These are phyloP conservation scores for Colletotrichum sp. DNA, from an alignment of 2,329 filamentous ascomycete genomes.

Conservation along the genomic window DNA sequence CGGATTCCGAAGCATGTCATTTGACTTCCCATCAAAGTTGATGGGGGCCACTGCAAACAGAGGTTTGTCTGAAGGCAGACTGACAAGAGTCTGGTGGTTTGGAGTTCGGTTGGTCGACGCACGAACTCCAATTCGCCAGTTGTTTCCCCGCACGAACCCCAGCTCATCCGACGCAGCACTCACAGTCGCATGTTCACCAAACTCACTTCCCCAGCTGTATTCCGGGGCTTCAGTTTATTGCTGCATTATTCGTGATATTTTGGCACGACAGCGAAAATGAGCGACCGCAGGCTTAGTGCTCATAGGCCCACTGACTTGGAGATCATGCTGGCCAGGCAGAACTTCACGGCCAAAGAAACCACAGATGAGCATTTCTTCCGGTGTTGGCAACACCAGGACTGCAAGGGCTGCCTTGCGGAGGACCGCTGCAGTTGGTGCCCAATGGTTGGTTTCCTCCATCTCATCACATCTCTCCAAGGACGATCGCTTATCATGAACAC, in stretches of 20 bases:
- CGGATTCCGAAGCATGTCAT: background rate
- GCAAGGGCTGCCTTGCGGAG: conserved; percentile 48
- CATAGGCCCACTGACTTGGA: background rate
- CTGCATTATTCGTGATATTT: background rate
- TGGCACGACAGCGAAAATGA: background rate
- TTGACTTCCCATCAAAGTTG: background rate
- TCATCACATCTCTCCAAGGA: background rate
- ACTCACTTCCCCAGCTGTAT: background rate
- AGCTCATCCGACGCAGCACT: background rate
- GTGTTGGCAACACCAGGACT: conserved; percentile 58
- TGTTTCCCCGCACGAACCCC: background rate
- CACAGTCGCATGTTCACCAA: background rate
- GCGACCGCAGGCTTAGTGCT: background rate
- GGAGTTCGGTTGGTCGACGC: background rate
- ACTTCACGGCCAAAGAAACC: conserved; percentile 33
- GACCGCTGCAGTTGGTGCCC: conserved; percentile 58
- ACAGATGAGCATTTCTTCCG: conserved; percentile 47
- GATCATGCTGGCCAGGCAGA: conserved; percentile 20
- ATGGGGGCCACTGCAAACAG: background rate
- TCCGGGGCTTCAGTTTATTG: background rate
- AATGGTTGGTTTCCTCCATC: conserved; percentile 42
- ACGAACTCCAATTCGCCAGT: background rate
- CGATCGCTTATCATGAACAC: background rate
- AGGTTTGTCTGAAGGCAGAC: background rate
- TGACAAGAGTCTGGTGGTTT: background rate